Evolutionary conservation across 2,329 filamentous ascomycete genomes (phyloP).

Genomic region (Penicillium sp.): DNA sequence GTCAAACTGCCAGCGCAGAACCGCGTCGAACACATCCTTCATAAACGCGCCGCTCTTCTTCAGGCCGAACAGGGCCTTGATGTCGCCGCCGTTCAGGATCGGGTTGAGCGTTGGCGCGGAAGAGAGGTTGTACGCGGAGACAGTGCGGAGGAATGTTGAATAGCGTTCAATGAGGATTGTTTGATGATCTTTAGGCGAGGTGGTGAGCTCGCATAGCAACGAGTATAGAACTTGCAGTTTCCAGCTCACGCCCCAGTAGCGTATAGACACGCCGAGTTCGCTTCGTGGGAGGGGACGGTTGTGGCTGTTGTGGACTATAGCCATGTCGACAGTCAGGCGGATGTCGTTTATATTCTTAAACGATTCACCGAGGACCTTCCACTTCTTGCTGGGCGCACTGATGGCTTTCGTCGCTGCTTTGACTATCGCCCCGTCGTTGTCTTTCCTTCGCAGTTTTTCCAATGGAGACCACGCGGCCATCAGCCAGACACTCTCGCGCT

Average conservation of each 20-base stretch:
- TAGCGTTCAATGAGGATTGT: neutral
- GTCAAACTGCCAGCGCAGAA: constrained; percentile 6
- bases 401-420: constrained; percentile 4
- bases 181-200: neutral
- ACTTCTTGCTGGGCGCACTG: neutral
- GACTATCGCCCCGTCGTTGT: neutral
- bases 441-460: neutral
- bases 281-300: neutral
- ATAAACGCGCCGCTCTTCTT: constrained; percentile 5
- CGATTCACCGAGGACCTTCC: neutral
- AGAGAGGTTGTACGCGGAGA: neutral
- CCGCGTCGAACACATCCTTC: neutral
- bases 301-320: neutral
- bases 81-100: neutral
- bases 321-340: neutral
- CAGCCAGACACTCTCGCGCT: constrained; percentile 1
- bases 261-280: constrained; percentile 1
- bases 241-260: constrained; percentile 8
- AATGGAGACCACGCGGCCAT: constrained; percentile 5
- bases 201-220: neutral
- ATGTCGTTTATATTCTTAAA: neutral
- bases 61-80: constrained; percentile 2
- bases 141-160: neutral
- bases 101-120: neutral
- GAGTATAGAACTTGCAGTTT: constrained; percentile 6